Base-by-base conservation (phyloP, 2,329 filamentous ascomycete genomes). In the Epichloe uncinata region DNA sequence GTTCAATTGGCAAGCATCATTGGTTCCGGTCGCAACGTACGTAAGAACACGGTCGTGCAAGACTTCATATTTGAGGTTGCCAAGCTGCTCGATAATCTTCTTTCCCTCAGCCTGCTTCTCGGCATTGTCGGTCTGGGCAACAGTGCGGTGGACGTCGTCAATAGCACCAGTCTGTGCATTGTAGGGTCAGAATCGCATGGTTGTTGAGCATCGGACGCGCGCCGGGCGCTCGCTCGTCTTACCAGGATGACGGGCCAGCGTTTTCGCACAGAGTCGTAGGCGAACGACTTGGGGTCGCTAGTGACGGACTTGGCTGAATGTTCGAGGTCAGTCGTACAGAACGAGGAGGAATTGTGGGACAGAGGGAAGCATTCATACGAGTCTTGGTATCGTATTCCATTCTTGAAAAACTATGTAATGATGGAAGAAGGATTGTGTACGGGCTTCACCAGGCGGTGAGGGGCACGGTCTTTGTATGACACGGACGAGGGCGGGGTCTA, bases 221-320 rank as follows among this genome's bases (percentile, higher is more conserved):
- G 6, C n/a, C 15, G 36, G 12, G 7, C 11, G 15, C 20, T n/a
- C 11, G 15, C 22, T n/a, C 15, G 44, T 63, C 78, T 64, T 60
- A 94, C 88, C 59, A 98, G 71, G 63, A 98, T 98, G 50, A 95
- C 75, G 15, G 93, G 93, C 93, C 91, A 98, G 65, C 93, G 78
- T 57, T 89, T 84, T 61, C 84, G 78, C 35, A 87, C 91, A 8
- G 93, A 95, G 53, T 82, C 74, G 66, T 82, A 88, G 48, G 86
- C 93, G 64, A 97, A 97, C 45, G 89, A 96, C 41, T 76, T 85
- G 60, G 79, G 79, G 71, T 97, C 90, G 59, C 77, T 81, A 37
- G 89, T 97, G 58, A 74, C 76, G 65, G 84, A 94, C 53, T 80
- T 81, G 44, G 84, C 87, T 94, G 60, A 50, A 30, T n/a, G 38